A percentile compares a stretch with the other conserved stretches of the same genome.
Evolutionary conservation across 768 basidiomycete genomes (phyloP).

Genomic region (Leccinellum rugosiceps): DNA sequence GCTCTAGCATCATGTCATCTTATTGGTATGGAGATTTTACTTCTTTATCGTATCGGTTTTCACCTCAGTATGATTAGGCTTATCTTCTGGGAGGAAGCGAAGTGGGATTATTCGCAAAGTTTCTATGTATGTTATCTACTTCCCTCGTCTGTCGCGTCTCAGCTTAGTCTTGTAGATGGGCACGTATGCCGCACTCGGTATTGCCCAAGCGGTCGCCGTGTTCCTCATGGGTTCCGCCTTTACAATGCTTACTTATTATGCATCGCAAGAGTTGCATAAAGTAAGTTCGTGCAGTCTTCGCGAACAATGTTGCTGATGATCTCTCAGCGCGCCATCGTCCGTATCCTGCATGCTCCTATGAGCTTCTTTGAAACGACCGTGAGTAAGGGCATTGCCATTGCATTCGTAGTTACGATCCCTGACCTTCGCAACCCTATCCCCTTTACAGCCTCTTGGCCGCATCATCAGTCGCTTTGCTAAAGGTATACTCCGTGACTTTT

Average conservation of each 20-base stretch:
- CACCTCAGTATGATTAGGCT: slow-evolving; percentile 45
- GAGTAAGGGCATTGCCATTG: no score
- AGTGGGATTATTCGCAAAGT: slow-evolving; percentile 56
- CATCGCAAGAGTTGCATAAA: no score
- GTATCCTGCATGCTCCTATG: slow-evolving; percentile 56
- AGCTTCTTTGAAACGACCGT: slow-evolving; percentile 48
- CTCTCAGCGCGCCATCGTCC: slow-evolving; percentile 53
- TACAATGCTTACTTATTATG: no score
- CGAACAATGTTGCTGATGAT: background rate
- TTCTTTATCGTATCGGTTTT: background rate
- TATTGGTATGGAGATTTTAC: slow-evolving; percentile 54
- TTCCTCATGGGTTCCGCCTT: no score
- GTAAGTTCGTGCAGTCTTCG: no score
- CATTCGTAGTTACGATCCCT: background rate
- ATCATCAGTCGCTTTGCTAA: no score
- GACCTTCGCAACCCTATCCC: slow-evolving; percentile 13
- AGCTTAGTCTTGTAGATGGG: slow-evolving; percentile 55
- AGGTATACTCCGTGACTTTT: no score
- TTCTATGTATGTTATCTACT: slow-evolving; percentile 67
- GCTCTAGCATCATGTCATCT: slow-evolving; percentile 62
- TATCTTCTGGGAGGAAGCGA: slow-evolving; percentile 62
- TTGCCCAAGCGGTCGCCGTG: slow-evolving; percentile 54
- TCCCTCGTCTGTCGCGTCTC: slow-evolving; percentile 31
- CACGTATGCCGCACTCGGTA: slow-evolving; percentile 71
- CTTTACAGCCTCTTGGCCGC: no score